Conservation (phyloP, 108 stramenopile genomes). For the Cyclostephanos invisitatus region DNA sequence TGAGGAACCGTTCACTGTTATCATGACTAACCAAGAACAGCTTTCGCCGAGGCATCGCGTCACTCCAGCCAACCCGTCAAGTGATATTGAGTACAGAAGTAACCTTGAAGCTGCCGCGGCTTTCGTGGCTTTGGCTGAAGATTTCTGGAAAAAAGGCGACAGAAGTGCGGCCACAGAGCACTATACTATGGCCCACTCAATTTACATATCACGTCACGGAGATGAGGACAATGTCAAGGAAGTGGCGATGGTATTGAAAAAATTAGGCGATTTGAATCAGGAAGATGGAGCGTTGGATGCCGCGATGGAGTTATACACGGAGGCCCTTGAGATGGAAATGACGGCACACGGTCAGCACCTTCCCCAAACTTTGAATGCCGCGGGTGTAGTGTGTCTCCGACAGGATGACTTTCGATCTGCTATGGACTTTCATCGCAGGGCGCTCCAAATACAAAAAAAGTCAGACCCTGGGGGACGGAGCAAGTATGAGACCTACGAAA, state of each 20-base stretch:
- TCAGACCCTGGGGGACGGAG: conserved; percentile 20
- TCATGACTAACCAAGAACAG: neutral
- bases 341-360: conserved; percentile 56
- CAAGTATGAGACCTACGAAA: conserved; percentile 64
- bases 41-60: conserved; percentile 7
- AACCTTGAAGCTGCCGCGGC: conserved; percentile 31
- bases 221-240: conserved; percentile 16
- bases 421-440: conserved; percentile 73
- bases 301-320: conserved; percentile 56
- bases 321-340: conserved; percentile 54
- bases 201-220: conserved; percentile 19
- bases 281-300: conserved; percentile 52
- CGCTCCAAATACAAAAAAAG: conserved; percentile 67
- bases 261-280: conserved; percentile 37
- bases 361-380: conserved; percentile 65
- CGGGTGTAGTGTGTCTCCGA: conserved; percentile 51
- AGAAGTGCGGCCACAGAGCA: conserved; percentile 30
- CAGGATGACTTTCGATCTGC: conserved; percentile 62
- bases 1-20: neutral
- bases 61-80: neutral
- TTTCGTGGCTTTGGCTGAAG: conserved; percentile 21
- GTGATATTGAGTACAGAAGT: conserved; percentile 4
- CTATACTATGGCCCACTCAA: conserved; percentile 33
- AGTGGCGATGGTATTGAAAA: conserved; percentile 33
- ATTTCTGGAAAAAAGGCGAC: conserved; percentile 33